Conservation (phyloP, 2,329 filamentous ascomycete species). For the Xylariaceae sp. region DNA sequence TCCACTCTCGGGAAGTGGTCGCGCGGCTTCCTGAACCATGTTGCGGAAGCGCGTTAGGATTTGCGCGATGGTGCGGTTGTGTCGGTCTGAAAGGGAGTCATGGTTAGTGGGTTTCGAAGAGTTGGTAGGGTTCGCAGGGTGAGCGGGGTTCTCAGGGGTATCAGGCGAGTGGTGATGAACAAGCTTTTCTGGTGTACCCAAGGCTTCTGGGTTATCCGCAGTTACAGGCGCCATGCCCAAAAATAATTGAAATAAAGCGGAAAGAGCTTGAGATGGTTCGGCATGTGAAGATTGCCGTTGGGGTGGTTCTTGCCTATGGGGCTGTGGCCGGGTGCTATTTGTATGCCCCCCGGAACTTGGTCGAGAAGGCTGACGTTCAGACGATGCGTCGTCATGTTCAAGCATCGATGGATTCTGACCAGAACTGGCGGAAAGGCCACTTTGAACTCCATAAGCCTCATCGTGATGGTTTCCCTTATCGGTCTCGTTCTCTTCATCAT, state of each 20-base stretch:
- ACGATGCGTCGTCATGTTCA: background rate
- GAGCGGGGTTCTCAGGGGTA: background rate
- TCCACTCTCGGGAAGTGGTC: constrained; percentile 38
- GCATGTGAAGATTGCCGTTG: background rate
- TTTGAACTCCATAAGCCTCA: too few relatives aligned
- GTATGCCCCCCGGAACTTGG: background rate
- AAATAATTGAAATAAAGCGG: background rate
- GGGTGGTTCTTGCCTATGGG: background rate
- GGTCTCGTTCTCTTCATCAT: too few relatives aligned
- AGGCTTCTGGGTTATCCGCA: background rate
- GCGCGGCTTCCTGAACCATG: constrained; percentile 44
- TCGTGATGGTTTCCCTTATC: too few relatives aligned
- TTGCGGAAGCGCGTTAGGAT: constrained; percentile 49
- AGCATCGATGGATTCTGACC: too few relatives aligned
- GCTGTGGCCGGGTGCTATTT: too few relatives aligned
- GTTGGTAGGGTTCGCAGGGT: too few relatives aligned
- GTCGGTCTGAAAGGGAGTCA: constrained; percentile 43
- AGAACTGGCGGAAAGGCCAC: too few relatives aligned
- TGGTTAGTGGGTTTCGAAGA: constrained; percentile 11
- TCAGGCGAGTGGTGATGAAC: background rate
- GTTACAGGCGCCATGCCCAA: background rate
- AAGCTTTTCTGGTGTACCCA: background rate
- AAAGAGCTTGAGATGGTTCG: background rate
- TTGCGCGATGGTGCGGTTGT: constrained; percentile 48
- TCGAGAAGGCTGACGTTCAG: background rate